phyloP scores from a whole-genome alignment of 192 early-diverging fungal genomes.

The Physocladia obscura region DNA sequence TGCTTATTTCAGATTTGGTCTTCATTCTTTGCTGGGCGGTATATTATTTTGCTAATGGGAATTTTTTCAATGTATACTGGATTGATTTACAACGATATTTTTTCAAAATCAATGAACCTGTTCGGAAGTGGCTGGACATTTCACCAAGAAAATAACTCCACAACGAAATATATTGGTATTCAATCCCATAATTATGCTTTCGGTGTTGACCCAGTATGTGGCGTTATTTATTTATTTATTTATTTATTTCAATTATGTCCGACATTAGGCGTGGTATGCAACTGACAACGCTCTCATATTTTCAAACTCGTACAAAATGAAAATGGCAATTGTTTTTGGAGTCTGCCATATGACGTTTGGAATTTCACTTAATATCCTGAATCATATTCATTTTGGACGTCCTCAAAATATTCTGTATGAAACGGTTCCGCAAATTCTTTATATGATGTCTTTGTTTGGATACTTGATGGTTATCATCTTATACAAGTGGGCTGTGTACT shows the following conservation, averaged over 20 bases:
- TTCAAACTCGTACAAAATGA: conserved; percentile 99
- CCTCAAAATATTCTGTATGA: conserved; percentile 77
- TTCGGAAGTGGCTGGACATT: conserved; percentile 80
- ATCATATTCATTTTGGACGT: conserved; percentile 87
- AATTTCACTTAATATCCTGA: conserved; percentile 83
- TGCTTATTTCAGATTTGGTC: conserved; percentile 62
- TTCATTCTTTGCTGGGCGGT: conserved; percentile 93
- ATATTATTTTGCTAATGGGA: conserved; percentile 97
- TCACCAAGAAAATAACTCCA: conserved; percentile 59
- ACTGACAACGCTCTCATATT: conserved; percentile 93
- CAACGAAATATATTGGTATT: conserved; percentile 59
- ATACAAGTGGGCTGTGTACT: conserved; percentile 95
- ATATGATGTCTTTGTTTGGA: conserved; percentile 92
- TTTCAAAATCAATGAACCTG: conserved; percentile 76
- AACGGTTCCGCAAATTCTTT: conserved; percentile 92
- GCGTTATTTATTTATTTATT: too few relatives aligned
- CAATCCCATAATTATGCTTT: conserved; percentile 72
- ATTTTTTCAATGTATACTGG: conserved; percentile 97
- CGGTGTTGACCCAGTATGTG: conserved; percentile 79
- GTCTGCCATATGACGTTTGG: conserved; percentile 98
- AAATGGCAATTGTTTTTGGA: conserved; percentile 93
- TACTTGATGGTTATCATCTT: conserved; percentile 89
- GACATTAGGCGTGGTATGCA: conserved; percentile 77
- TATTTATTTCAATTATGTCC: too few relatives aligned
- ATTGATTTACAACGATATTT: conserved; percentile 97